Evolutionary conservation across 257 asterid genomes (phyloP).

Genomic region (Primulina huaijiensis): DNA sequence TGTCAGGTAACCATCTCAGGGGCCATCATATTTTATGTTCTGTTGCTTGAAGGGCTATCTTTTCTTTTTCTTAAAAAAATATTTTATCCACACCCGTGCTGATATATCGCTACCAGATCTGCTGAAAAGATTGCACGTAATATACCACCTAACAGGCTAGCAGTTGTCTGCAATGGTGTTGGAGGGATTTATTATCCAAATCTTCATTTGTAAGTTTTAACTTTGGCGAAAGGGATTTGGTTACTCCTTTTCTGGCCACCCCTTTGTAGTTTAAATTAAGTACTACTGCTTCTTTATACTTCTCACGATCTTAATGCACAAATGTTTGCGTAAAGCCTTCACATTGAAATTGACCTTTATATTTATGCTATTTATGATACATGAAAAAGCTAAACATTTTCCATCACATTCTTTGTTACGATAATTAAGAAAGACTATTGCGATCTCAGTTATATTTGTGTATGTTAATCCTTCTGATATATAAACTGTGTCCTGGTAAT

Average conservation of each 20-base stretch:
- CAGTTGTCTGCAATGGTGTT: slow-evolving; percentile 73
- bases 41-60: slow-evolving; percentile 8
- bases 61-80: neutral
- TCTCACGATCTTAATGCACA: neutral
- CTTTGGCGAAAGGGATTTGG: slow-evolving; percentile 7
- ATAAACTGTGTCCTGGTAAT: neutral
- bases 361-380: neutral
- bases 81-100: slow-evolving; percentile 22
- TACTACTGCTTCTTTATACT: neutral
- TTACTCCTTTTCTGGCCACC: slow-evolving; percentile 7
- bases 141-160: slow-evolving; percentile 50
- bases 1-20: slow-evolving; percentile 41
- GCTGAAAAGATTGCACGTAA: slow-evolving; percentile 41
- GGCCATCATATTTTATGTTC: slow-evolving; percentile 18
- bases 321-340: neutral
- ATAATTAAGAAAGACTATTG: neutral
- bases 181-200: slow-evolving; percentile 71
- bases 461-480: neutral
- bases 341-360: no score
- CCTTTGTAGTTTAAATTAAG: neutral
- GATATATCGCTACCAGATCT: slow-evolving; percentile 39
- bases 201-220: slow-evolving; percentile 71
- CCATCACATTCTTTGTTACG: neutral
- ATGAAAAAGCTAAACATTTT: neutral
- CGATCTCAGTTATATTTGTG: neutral